Percentiles rank a stretch among this genome's conserved stretches.
These are phyloP conservation scores for Corymbia maculata DNA, from an alignment of 345 rosid species.

Conservation along the genomic window DNA sequence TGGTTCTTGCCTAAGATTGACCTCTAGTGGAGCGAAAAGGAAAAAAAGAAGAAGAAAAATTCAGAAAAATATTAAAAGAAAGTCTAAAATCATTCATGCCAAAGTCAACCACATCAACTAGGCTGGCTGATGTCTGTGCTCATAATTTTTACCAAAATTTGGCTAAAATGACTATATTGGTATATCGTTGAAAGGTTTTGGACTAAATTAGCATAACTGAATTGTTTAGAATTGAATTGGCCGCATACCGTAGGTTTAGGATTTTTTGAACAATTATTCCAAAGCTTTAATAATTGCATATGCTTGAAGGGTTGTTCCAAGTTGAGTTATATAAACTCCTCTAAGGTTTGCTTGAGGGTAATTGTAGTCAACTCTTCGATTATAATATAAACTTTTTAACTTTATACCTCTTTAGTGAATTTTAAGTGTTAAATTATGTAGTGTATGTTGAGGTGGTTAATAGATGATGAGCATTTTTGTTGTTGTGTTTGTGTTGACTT, in stretches of 20 bases:
- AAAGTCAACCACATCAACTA: too few species aligned
- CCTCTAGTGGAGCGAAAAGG: rapidly evolving
- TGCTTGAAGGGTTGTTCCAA: neutral
- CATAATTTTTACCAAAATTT: too few species aligned
- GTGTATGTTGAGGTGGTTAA: neutral
- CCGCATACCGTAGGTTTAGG: too few species aligned
- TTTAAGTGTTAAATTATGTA: neutral
- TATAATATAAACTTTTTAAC: neutral
- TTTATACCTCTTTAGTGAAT: neutral
- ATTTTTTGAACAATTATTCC: too few species aligned
- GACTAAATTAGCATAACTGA: too few species aligned
- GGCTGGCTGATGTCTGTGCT: too few species aligned
- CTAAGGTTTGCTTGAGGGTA: neutral
- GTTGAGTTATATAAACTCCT: too few species aligned
- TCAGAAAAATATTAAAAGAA: neutral
- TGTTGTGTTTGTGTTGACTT: neutral
- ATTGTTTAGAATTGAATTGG: too few species aligned
- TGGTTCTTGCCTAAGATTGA: neutral
- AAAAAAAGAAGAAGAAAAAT: too few species aligned
- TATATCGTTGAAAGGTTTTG: too few species aligned
- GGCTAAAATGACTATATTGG: too few species aligned
- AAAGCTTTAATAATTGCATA: too few species aligned
- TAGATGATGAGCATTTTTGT: neutral
- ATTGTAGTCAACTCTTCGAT: neutral
- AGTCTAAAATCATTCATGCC: neutral